phyloP scores from a whole-genome alignment of 306 rosid genomes.

The Lathyrus sativus region DNA sequence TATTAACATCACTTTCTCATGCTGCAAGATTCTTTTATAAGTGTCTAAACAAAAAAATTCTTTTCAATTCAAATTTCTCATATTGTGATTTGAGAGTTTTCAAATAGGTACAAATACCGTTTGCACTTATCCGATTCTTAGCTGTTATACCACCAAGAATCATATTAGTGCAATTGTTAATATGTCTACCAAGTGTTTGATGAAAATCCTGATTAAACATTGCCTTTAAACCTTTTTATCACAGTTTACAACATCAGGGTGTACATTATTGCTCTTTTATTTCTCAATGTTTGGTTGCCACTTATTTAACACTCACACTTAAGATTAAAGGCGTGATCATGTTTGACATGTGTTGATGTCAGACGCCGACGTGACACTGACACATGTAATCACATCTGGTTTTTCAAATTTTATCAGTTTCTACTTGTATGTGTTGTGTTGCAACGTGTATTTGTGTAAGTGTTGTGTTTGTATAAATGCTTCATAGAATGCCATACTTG shows the following conservation, averaged over 20 bases:
- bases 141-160: not conserved
- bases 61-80: not conserved
- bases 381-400: not conserved
- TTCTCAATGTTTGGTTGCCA: slow-evolving; percentile 21
- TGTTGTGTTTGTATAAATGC: not conserved
- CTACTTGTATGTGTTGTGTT: not conserved
- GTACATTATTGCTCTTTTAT: not conserved
- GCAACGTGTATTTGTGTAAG: not conserved
- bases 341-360: not conserved
- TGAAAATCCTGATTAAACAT: slow-evolving; percentile 37
- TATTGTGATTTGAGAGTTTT: not conserved
- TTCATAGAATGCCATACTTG: not conserved
- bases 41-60: not conserved
- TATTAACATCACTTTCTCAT: too few species aligned
- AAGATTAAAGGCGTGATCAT: not conserved
- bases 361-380: not conserved
- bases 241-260: not conserved
- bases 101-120: not conserved
- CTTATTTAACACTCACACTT: not conserved
- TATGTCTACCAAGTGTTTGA: slow-evolving; percentile 38
- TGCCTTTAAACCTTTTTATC: not conserved
- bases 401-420: not conserved
- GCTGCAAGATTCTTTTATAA: too few species aligned
- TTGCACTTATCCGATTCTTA: not conserved
- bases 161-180: not conserved